These are phyloP conservation scores for Trichomonascaceae sp. DNA, from an alignment of 1,139 yeast species.

Conservation along the genomic window DNA sequence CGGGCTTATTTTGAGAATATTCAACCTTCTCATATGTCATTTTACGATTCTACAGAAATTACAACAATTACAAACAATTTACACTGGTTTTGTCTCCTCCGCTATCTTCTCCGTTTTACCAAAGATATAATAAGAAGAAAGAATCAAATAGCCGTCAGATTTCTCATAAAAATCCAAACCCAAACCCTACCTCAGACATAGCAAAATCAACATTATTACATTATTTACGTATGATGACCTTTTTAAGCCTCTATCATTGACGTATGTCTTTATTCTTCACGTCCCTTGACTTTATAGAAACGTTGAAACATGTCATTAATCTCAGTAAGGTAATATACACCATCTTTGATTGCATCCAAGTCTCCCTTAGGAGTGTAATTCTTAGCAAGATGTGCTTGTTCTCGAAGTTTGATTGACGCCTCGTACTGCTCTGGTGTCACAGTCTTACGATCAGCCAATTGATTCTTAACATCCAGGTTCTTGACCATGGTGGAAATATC, in stretches of 20 bases:
- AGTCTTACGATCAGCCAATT: conserved; percentile 60
- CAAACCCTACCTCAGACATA: background rate
- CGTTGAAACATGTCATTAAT: conserved; percentile 90
- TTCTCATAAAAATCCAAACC: background rate
- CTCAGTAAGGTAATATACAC: conserved; percentile 78
- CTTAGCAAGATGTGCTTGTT: conserved; percentile 79
- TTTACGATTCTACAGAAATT: too few species aligned
- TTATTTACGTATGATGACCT: background rate
- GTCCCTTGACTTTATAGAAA: conserved; percentile 54
- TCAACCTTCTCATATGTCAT: background rate
- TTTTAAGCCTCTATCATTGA: background rate
- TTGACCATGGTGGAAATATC: conserved; percentile 67
- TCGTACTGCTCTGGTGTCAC: conserved; percentile 78
- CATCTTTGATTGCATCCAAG: conserved; percentile 60
- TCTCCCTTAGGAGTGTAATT: conserved; percentile 73
- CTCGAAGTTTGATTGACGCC: conserved; percentile 77
- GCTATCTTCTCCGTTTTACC: too few species aligned
- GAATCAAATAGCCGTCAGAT: background rate
- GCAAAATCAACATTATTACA: background rate
- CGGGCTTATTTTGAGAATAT: background rate
- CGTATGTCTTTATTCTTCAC: background rate
- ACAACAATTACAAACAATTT: background rate
- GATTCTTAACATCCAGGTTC: conserved; percentile 60
- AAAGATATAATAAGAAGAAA: too few species aligned
- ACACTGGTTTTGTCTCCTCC: too few species aligned